Conservation (phyloP, 441 rosid genomes). For the Sinapis alba region DNA sequence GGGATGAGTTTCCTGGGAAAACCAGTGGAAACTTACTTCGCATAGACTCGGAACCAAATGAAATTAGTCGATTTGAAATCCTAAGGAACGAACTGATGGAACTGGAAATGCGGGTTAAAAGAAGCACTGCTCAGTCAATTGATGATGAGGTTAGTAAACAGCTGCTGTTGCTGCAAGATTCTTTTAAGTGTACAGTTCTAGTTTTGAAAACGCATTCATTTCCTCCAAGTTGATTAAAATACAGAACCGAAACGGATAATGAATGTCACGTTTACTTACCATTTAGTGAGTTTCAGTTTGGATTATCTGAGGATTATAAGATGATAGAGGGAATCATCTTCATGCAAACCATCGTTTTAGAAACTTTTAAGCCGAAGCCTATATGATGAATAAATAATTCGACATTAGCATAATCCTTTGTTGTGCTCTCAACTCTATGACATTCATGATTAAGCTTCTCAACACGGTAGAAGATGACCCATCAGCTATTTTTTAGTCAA, state of each 20-base stretch:
- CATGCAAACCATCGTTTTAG: slow-evolving; percentile 2
- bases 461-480: slow-evolving; percentile 24
- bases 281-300: slow-evolving; percentile 2
- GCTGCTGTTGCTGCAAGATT: slow-evolving; percentile 15
- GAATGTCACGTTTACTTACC: not conserved
- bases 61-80: slow-evolving; percentile 72
- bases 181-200: not conserved
- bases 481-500: slow-evolving; percentile 5
- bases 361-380: slow-evolving; percentile 1
- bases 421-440: slow-evolving; percentile 3
- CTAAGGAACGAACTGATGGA: slow-evolving; percentile 87
- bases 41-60: slow-evolving; percentile 56
- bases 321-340: not conserved
- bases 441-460: slow-evolving; percentile 22
- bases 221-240: not conserved
- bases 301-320: slow-evolving; percentile 3
- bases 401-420: slow-evolving; percentile 7
- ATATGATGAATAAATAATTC: not conserved
- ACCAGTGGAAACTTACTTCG: slow-evolving; percentile 39
- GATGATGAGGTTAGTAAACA: slow-evolving; percentile 58
- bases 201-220: not conserved
- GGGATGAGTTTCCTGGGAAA: slow-evolving; percentile 41
- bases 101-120: slow-evolving; percentile 81
- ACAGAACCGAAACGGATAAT: not conserved
- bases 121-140: slow-evolving; percentile 65